A percentile compares a stretch with the other conserved stretches of the same genome.
Evolutionary conservation across 1,284 basidiomycete species (phyloP).

Genomic region (Blastosporella zonata): DNA sequence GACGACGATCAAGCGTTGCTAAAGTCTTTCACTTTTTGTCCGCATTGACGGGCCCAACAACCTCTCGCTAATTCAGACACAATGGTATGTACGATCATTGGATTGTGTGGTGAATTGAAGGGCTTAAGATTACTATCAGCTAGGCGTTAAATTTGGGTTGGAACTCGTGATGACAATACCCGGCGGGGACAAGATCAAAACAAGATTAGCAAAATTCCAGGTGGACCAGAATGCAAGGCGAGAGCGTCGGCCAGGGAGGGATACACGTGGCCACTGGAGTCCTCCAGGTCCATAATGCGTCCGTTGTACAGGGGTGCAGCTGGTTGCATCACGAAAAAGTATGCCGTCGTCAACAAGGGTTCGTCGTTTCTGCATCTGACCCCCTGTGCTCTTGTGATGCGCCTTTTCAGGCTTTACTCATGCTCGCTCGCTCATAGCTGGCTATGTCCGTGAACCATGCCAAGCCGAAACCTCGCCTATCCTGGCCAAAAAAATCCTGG

Average conservation of each 20-base stretch:
- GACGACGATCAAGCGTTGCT: conserved; percentile 12
- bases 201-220: conserved; percentile 84
- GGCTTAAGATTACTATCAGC: conserved; percentile 36
- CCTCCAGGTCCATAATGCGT: conserved; percentile 80
- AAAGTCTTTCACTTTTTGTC: conserved; percentile 77
- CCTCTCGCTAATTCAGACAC: conserved; percentile 81
- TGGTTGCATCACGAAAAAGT: conserved; percentile 74
- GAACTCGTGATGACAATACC: conserved; percentile 76
- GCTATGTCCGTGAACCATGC: conserved; percentile 77
- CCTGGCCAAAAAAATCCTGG: too few relatives aligned
- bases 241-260: conserved; percentile 56
- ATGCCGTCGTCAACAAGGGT: too few relatives aligned
- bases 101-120: conserved; percentile 1
- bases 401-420: conserved; percentile 67
- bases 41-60: conserved; percentile 82
- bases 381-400: too few relatives aligned
- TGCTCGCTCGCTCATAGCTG: conserved; percentile 70
- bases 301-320: conserved; percentile 85
- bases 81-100: conserved; percentile 54
- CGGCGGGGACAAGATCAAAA: conserved; percentile 73
- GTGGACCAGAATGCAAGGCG: conserved; percentile 47
- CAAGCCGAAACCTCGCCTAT: conserved; percentile 71
- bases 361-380: too few relatives aligned
- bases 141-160: conserved; percentile 86
- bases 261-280: conserved; percentile 82